phyloP scores from a whole-genome alignment of 1,139 yeast genomes.

The Geotrichum citri-aurantii region DNA sequence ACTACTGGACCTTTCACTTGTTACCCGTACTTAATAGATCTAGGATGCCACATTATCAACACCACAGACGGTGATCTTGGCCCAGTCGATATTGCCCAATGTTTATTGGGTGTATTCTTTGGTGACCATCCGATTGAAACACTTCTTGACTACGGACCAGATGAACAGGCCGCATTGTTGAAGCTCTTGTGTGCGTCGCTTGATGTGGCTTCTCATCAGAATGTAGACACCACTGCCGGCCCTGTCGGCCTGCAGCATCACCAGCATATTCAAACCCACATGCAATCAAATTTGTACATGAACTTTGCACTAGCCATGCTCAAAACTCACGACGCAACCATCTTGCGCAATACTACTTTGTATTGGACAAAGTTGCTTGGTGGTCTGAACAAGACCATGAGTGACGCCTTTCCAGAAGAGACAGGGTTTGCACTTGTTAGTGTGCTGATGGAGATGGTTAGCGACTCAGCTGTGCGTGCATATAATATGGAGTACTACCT shows the following conservation, averaged over 20 bases:
- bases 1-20: conserved; percentile 3
- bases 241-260: neutral
- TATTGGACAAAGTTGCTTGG: neutral
- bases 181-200: neutral
- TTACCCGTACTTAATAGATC: conserved; percentile 3
- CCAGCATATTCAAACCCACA: neutral
- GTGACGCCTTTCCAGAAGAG: neutral
- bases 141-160: neutral
- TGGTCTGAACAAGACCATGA: neutral
- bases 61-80: conserved; percentile 10
- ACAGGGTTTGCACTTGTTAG: neutral
- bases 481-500: neutral
- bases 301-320: neutral
- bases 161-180: neutral
- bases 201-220: neutral
- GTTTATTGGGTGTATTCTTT: neutral
- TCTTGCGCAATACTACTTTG: neutral
- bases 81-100: conserved; percentile 3
- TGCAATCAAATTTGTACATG: neutral
- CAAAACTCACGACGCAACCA: neutral
- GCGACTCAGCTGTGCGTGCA: neutral
- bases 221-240: neutral
- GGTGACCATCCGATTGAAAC: neutral
- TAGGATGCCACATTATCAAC: neutral
- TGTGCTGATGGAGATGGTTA: neutral